A percentile compares a stretch with the other conserved stretches of the same genome.
Conservation (phyloP, 2,329 filamentous ascomycete species). For the Verticillium nubilum region DNA sequence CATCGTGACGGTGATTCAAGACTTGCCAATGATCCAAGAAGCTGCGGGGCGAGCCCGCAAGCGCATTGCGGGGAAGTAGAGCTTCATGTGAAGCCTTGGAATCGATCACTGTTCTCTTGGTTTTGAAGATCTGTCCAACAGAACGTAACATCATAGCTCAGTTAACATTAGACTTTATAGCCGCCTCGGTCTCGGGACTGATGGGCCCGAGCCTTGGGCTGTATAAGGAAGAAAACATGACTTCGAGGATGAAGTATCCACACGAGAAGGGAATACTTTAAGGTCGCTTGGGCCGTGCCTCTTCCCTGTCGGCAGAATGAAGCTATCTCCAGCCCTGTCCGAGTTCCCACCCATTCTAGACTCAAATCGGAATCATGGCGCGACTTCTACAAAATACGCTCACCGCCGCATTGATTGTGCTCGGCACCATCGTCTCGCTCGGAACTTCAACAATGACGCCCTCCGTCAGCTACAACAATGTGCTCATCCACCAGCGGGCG, state of each 20-base stretch:
- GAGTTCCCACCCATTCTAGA: background rate
- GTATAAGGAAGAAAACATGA: background rate
- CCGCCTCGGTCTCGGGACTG: background rate
- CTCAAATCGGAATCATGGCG: background rate
- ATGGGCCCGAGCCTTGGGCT: background rate
- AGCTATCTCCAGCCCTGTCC: background rate
- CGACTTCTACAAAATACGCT: background rate
- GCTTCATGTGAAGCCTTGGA: too few species aligned
- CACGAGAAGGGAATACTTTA: background rate
- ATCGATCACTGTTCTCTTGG: constrained; percentile 24
- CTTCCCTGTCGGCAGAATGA: background rate
- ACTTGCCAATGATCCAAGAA: too few species aligned
- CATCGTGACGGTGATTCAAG: too few species aligned
- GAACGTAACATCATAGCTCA: too few species aligned
- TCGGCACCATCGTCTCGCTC: background rate
- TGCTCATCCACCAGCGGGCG: constrained; percentile 20
- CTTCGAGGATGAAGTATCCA: background rate
- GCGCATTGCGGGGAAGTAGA: too few species aligned
- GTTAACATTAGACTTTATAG: background rate
- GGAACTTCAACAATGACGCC: constrained; percentile 8
- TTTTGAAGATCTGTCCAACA: too few species aligned
- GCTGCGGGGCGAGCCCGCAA: too few species aligned
- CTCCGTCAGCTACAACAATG: constrained; percentile 20
- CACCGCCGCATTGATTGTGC: background rate
- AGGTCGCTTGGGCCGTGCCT: background rate